Conservation (phyloP, 164 flowering plant genomes). For the Hamamelis virginiana region DNA sequence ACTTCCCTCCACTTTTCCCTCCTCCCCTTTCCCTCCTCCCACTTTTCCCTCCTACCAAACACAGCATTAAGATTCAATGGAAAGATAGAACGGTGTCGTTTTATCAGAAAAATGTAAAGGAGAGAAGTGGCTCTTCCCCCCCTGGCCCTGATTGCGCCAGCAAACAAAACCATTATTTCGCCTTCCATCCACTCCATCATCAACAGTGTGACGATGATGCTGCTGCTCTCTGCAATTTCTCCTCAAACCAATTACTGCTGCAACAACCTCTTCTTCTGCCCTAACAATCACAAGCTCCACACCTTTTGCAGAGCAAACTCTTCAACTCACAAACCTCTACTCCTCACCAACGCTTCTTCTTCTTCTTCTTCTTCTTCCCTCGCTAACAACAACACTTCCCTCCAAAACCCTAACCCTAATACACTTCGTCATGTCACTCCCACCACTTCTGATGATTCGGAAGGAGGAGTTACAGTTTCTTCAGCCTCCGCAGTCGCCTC, state of each 20-base stretch:
- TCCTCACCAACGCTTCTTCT: background rate
- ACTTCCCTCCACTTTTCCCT: too few relatives aligned
- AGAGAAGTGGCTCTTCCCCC: background rate
- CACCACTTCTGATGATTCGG: constrained; percentile 12
- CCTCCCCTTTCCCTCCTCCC: too few relatives aligned
- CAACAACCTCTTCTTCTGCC: background rate
- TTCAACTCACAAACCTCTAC: constrained; percentile 6
- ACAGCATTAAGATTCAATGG: too few relatives aligned
- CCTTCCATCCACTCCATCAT: background rate
- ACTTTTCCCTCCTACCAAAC: too few relatives aligned
- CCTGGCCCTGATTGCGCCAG: background rate
- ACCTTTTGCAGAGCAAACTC: constrained; percentile 2
- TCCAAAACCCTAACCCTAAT: constrained; percentile 16
- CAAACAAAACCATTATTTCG: background rate
- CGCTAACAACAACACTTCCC: constrained; percentile 13
- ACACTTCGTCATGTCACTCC: constrained; percentile 29
- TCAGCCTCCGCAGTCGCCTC: constrained; percentile 75
- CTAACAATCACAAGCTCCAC: background rate
- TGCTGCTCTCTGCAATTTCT: constrained; percentile 36
- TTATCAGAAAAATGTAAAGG: background rate
- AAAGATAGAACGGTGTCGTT: too few relatives aligned
- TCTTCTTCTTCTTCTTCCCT: constrained; percentile 8
- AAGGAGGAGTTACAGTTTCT: constrained; percentile 32
- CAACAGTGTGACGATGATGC: constrained; percentile 2
- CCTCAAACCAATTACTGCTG: constrained; percentile 4